phyloP scores from a whole-genome alignment of 2,329 filamentous ascomycete genomes.

The Paradendryphiella salina region DNA sequence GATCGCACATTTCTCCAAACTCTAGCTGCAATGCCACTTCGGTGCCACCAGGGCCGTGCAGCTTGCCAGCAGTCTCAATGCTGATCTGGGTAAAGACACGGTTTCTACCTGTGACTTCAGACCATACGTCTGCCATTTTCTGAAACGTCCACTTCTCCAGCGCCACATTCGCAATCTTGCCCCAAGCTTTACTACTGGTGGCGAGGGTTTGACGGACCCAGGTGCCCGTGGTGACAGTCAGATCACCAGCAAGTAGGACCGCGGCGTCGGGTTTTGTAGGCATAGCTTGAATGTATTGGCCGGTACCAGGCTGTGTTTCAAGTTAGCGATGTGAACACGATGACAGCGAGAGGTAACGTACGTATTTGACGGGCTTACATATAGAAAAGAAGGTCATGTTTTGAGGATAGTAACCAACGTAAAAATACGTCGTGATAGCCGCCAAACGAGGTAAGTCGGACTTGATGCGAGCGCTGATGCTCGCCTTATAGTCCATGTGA shows the following conservation, averaged over 20 bases:
- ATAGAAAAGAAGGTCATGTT: constrained; percentile 38
- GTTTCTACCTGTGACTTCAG: constrained; percentile 35
- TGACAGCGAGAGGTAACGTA: constrained; percentile 5
- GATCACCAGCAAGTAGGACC: constrained; percentile 34
- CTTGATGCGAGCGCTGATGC: constrained; percentile 50
- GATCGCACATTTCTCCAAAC: constrained; percentile 33
- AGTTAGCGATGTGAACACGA: not conserved
- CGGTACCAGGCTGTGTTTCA: constrained; percentile 15
- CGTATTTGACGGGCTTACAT: constrained; percentile 30
- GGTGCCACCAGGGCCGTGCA: constrained; percentile 28
- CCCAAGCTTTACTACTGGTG: constrained; percentile 19
- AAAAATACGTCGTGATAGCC: constrained; percentile 35
- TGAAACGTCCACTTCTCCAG: constrained; percentile 34
- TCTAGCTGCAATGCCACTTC: constrained; percentile 35
- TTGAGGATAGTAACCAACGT: constrained; percentile 37
- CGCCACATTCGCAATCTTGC: constrained; percentile 33
- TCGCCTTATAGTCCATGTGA: constrained; percentile 52
- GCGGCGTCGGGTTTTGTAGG: constrained; percentile 31
- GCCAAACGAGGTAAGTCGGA: constrained; percentile 34
- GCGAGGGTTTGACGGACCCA: constrained; percentile 36
- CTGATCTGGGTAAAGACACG: constrained; percentile 30
- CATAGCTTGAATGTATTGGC: constrained; percentile 30
- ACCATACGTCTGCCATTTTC: constrained; percentile 32
- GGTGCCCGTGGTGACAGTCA: constrained; percentile 33
- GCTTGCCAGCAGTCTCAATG: constrained; percentile 10